These are phyloP conservation scores for Durio zibethinus DNA, from an alignment of 345 rosid genomes.

Conservation along the genomic window DNA sequence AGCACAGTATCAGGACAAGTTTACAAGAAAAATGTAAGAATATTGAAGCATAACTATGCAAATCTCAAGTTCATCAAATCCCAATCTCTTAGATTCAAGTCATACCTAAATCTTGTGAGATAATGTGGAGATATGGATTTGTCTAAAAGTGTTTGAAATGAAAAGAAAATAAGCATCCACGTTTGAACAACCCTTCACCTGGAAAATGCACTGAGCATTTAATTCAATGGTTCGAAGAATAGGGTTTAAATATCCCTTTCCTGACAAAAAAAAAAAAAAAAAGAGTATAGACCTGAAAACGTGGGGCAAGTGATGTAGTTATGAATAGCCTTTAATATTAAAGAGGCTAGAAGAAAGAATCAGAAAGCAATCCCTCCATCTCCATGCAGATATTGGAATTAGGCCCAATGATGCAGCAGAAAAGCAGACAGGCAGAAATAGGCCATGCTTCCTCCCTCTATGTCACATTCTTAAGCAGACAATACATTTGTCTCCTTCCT, in stretches of 20 bases:
- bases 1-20: not conserved
- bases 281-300: no score
- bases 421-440: slow-evolving; percentile 37
- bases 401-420: slow-evolving; percentile 23
- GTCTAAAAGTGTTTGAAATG: not conserved
- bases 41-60: not conserved
- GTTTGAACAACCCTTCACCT: not conserved
- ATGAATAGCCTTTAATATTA: not conserved
- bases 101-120: not conserved
- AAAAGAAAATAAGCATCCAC: not conserved
- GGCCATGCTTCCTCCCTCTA: slow-evolving; percentile 23
- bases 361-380: not conserved
- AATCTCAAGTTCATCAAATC: not conserved
- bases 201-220: no score
- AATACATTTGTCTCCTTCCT: slow-evolving; percentile 22
- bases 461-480: slow-evolving; percentile 28
- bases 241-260: no score
- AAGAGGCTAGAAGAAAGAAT: not conserved
- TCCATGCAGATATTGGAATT: slow-evolving; percentile 4
- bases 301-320: not conserved
- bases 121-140: not conserved
- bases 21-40: not conserved
- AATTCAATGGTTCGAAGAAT: no score
- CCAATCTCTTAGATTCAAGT: not conserved
- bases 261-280: not conserved